Evolutionary conservation across 495 filamentous ascomycete genomes (phyloP), one percentile per base, ranked within the genome.

Genomic region (Chlorociboria aeruginascens): DNA sequence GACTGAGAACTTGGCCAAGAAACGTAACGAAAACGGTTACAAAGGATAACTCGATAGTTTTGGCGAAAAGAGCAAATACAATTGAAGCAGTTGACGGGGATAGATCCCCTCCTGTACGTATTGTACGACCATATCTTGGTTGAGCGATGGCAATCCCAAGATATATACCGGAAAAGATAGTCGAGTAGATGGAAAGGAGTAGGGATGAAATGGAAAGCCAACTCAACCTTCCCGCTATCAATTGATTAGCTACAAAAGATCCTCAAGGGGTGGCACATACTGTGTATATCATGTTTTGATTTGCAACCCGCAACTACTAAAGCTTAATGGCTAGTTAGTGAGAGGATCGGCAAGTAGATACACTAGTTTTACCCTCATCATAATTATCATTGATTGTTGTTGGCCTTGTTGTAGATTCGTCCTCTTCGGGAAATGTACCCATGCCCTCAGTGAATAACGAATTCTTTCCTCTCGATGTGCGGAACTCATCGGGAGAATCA

Each of bases 21-120:
- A 83, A 81, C 0, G 80, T 73, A 3, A 89, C 82, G 50, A 84
- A 83, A 1, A 86, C 80, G 0, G 85, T 85, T 13, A 87, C 82
- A 57, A 86, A 89, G 0, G 79, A 74, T 52, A 85, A 57, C 61
- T 89, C 85, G 43, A 88, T 83, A 0, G 76, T 77, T 63, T 86
- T 88, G 1, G 83, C 82, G 46, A 85, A 67, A 38, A 83, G 59
- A 0, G 80, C 70, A 43, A 71, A 81, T 1, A 88, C 56, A 8
- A 83, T 49, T 31, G 71, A 76, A 0, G 82, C 82, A 0, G 73
- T 79, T 0, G 73, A 69, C 0, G 75, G 70, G 0, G 63, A 64
- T 14, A 87, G 40, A 8, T 69, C 60, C 0, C 59, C 64, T 6
- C 70, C 66, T 30, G 63, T 61, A 4, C 63, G 64, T 32, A 89